These are phyloP conservation scores for Penicillium paxilli DNA, from an alignment of 495 filamentous ascomycete species.

Conservation along the genomic window DNA sequence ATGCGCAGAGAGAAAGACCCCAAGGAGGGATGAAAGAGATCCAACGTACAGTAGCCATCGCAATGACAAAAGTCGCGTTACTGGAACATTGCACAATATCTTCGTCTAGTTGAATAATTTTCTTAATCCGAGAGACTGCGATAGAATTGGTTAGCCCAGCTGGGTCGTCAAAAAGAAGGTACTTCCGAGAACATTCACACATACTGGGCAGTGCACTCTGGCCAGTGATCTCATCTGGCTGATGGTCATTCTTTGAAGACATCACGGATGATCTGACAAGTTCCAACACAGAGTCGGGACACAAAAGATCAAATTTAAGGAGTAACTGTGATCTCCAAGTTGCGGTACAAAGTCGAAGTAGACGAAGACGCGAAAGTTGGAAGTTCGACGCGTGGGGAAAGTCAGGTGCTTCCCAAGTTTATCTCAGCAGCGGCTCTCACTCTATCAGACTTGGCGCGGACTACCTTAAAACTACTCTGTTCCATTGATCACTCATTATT, in stretches of 20 bases:
- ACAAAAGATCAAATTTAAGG: no score
- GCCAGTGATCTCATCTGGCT: conserved; percentile 78
- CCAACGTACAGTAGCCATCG: conserved; percentile 73
- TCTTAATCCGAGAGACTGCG: conserved; percentile 91
- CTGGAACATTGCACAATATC: conserved; percentile 84
- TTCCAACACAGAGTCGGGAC: no score
- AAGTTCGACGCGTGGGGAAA: conserved; percentile 19
- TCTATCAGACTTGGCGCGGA: conserved; percentile 34
- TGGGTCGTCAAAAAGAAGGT: no score
- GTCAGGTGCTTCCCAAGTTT: conserved; percentile 25
- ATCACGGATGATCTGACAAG: conserved; percentile 44
- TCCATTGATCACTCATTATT: no score
- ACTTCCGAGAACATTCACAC: no score
- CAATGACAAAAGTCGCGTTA: conserved; percentile 92
- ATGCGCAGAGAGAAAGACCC: not conserved
- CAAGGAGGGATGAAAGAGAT: not conserved
- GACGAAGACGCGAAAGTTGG: conserved; percentile 8
- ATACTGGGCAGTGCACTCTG: conserved; percentile 81
- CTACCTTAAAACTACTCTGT: no score
- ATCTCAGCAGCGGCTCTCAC: conserved; percentile 27
- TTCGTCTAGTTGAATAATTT: conserved; percentile 85
- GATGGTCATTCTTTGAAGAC: conserved; percentile 88
- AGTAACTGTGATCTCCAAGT: not conserved
- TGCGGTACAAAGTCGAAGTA: not conserved
- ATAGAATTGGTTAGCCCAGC: conserved; percentile 8